Evolutionary conservation across 1,284 basidiomycete genomes (phyloP).

Genomic region (Tilletia setariae): DNA sequence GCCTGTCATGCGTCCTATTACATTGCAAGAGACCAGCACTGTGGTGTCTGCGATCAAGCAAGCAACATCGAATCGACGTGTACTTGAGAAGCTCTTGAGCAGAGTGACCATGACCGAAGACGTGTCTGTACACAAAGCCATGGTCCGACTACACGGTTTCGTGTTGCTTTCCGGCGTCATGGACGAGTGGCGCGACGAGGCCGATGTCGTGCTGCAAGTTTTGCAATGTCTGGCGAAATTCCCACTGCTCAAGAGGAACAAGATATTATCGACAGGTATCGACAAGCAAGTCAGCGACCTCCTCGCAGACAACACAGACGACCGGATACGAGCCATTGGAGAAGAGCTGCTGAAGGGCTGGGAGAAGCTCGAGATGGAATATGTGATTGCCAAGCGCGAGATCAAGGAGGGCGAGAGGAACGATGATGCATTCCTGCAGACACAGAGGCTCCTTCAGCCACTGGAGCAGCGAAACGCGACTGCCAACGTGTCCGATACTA

Average conservation of each 20-base stretch:
- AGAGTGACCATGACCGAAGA: slow-evolving; percentile 88
- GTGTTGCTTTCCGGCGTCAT: slow-evolving; percentile 85
- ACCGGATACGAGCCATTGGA: slow-evolving; percentile 32
- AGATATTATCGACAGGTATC: slow-evolving; percentile 71
- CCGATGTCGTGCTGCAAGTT: slow-evolving; percentile 69
- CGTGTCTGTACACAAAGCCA: slow-evolving; percentile 70
- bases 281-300: slow-evolving; percentile 39
- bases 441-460: background rate
- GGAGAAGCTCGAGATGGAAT: slow-evolving; percentile 71
- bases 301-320: slow-evolving; percentile 16
- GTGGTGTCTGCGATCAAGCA: slow-evolving; percentile 88
- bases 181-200: slow-evolving; percentile 72
- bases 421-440: background rate
- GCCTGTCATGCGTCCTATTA: slow-evolving; percentile 68
- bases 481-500: background rate
- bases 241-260: slow-evolving; percentile 85
- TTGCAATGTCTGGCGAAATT: slow-evolving; percentile 59
- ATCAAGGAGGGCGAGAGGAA: slow-evolving; percentile 59
- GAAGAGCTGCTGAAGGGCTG: slow-evolving; percentile 68
- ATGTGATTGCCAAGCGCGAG: slow-evolving; percentile 66
- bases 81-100: slow-evolving; percentile 77
- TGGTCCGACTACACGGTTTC: slow-evolving; percentile 91
- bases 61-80: slow-evolving; percentile 72
- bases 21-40: slow-evolving; percentile 78
- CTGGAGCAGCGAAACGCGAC: background rate